Conservation (phyloP, 331 rosid genomes). For the Malus hybrid region DNA sequence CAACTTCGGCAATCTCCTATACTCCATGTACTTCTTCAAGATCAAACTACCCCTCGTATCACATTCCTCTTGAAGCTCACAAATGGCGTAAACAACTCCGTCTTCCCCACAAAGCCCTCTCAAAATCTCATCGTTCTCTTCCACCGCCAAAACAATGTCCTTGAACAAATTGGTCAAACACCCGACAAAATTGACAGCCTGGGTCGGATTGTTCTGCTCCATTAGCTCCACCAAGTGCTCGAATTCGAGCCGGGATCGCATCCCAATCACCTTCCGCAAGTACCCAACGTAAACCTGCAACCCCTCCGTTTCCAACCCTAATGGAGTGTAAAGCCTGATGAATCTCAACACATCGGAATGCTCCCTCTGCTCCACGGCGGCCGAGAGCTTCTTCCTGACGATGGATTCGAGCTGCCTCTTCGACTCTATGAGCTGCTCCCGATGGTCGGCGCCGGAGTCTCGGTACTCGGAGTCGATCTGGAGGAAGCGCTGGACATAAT, state of each 20-base stretch:
- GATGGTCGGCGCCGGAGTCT: conserved; percentile 73
- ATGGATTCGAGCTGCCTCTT: conserved; percentile 71
- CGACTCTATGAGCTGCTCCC: conserved; percentile 53
- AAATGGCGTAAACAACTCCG: conserved; percentile 83
- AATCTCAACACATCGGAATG: conserved; percentile 57
- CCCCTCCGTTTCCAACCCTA: conserved; percentile 84
- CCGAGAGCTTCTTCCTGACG: conserved; percentile 61
- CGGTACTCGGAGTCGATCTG: conserved; percentile 65
- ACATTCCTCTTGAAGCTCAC: conserved; percentile 97
- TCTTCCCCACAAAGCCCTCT: conserved; percentile 88
- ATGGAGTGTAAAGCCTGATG: conserved; percentile 54
- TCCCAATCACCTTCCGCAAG: conserved; percentile 82
- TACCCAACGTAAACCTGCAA: conserved; percentile 84
- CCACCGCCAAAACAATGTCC: conserved; percentile 78
- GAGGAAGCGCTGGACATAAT: conserved; percentile 53
- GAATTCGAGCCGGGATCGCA: conserved; percentile 84
- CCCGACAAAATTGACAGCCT: conserved; percentile 51
- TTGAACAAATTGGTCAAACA: conserved; percentile 83
- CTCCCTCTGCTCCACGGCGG: conserved; percentile 77
- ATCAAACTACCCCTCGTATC: conserved; percentile 72
- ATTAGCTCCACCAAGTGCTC: conserved; percentile 68
- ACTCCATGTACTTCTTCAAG: conserved; percentile 91
- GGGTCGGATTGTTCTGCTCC: conserved; percentile 47
- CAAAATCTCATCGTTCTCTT: conserved; percentile 74
- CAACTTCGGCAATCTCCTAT: conserved; percentile 61